These are phyloP conservation scores for Cercospora berteroae DNA, from an alignment of 2,329 filamentous ascomycete genomes.

Conservation along the genomic window DNA sequence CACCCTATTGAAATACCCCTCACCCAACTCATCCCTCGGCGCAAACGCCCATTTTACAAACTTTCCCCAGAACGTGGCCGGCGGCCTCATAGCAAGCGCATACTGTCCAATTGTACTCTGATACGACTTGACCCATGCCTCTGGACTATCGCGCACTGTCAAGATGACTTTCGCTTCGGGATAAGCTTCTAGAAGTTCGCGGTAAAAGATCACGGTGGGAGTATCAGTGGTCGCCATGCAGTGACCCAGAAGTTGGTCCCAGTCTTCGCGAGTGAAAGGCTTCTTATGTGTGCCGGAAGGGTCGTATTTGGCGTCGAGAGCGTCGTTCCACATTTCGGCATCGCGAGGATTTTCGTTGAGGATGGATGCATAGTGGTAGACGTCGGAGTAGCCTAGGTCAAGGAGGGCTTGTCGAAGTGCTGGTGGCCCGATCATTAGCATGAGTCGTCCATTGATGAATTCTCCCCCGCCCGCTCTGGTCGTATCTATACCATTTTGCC, in stretches of 20 bases:
- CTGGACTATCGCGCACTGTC: slow-evolving; percentile 29
- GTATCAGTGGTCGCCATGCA: slow-evolving; percentile 38
- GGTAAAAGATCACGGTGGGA: slow-evolving; percentile 36
- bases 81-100: not conserved
- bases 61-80: not conserved
- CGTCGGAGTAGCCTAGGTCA: slow-evolving; percentile 61
- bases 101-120: slow-evolving; percentile 10
- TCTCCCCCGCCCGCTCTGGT: no score
- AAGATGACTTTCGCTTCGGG: slow-evolving; percentile 42
- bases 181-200: slow-evolving; percentile 39
- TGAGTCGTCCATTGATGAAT: not conserved
- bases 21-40: not conserved
- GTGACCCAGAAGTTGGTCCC: slow-evolving; percentile 37
- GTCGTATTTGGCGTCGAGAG: slow-evolving; percentile 27
- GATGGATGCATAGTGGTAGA: slow-evolving; percentile 62
- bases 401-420: slow-evolving; percentile 50
- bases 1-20: not conserved
- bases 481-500: not conserved
- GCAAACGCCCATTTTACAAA: slow-evolving; percentile 5
- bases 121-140: slow-evolving; percentile 11
- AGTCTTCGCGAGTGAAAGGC: slow-evolving; percentile 24
- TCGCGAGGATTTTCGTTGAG: slow-evolving; percentile 26
- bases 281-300: slow-evolving; percentile 7
- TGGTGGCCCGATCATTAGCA: slow-evolving; percentile 42
- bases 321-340: slow-evolving; percentile 27